Base-by-base conservation (phyloP, 805 yeast genomes). In the Komagataella pastoris region DNA sequence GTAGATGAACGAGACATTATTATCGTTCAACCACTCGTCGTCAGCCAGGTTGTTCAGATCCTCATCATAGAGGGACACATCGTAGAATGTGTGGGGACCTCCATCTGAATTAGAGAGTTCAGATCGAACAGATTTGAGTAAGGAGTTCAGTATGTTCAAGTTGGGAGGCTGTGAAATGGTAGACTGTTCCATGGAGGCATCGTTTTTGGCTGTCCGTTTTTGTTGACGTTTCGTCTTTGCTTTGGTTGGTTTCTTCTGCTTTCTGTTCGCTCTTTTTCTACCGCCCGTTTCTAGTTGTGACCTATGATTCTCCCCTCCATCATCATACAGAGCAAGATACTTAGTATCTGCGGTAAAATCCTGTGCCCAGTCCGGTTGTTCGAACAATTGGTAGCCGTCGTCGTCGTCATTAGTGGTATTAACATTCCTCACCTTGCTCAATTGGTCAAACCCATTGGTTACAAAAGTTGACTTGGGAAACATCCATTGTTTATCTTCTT, bases 21-120 rank as follows among this genome's bases (percentile, higher is more conserved):
- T 82, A 59, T 85, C 91, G 58, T 81, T 82, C 30, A 85, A 66
- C 91, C 93, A 85, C 59, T 83, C 83, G 43, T 77, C 85, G 17
- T 82, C 80, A 50, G 71, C 66, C 14, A 85, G 63, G 56, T 77
- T 81, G 47, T 66, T 69, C 7, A 83, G 55, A 59, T 86, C 93
- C 19, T 76, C 77, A 51, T 72, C 69, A 58, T 79, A 79, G 2
- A 84, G 64, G 0, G 84, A 74, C 7, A 81, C 72, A 54, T 82
- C 83, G 51, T 75, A 75, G 57, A 72, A 77, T 54, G 79, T 79
- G 23, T 77, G 61, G 2, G 76, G 57, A 54, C 68, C 67, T 44
- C 59, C 57, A 43, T 51, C 52, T 17, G 60, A 61, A 17, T 36
- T 30, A 53, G 58, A 47, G 48, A 54, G n/a, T 46, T 56, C 53